phyloP scores from a whole-genome alignment of 805 yeast species.

The Pichia cephalocereana region DNA sequence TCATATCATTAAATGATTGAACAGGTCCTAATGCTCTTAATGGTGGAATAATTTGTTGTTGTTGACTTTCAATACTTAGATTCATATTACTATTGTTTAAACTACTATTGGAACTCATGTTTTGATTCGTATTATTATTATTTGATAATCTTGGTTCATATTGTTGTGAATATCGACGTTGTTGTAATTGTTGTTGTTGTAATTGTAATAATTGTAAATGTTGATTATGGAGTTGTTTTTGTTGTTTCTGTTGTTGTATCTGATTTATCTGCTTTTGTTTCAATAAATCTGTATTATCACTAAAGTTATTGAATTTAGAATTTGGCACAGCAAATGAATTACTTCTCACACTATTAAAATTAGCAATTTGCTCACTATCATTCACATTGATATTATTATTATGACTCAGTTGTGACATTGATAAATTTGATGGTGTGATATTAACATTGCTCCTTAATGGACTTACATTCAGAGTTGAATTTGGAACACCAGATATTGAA shows the following conservation, averaged over 20 bases:
- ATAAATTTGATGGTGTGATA: neutral
- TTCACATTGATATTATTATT: neutral
- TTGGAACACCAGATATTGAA: constrained; percentile 1
- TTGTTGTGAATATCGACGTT: neutral
- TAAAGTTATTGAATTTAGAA: too few species aligned
- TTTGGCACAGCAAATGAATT: constrained; percentile 3
- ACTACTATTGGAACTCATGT: neutral
- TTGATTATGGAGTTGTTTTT: constrained; percentile 1
- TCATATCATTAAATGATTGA: constrained; percentile 11
- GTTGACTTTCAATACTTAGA: constrained; percentile 7
- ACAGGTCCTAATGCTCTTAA: constrained; percentile 24
- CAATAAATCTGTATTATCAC: constrained; percentile 2
- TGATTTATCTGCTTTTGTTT: too few species aligned
- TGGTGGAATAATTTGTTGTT: constrained; percentile 25
- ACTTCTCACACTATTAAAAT: neutral
- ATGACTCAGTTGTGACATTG: neutral
- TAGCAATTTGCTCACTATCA: too few species aligned
- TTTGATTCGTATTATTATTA: neutral
- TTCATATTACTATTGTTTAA: neutral
- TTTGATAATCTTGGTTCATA: neutral
- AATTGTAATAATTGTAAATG: neutral
- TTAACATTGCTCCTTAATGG: neutral
- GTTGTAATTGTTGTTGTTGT: neutral
- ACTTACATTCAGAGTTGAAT: neutral
- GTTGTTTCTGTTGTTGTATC: neutral